Evolutionary conservation across 345 rosid genomes (phyloP).

Genomic region (Tarenaya hassleriana): DNA sequence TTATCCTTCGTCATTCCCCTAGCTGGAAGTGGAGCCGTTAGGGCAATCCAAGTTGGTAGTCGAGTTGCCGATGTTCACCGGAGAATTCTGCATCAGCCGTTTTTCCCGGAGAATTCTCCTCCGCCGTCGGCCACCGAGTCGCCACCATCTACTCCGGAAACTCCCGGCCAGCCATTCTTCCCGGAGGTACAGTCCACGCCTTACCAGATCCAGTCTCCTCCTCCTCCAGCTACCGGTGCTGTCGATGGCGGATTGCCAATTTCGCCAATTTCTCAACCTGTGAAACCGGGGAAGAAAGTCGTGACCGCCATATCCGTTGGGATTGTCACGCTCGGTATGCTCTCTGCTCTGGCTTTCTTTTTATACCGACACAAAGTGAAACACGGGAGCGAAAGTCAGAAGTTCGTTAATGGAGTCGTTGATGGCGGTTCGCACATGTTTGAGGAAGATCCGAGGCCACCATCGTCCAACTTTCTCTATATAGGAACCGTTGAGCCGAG

Average conservation of each 20-base stretch:
- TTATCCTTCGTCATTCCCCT: slow-evolving; percentile 6
- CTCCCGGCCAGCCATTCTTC: slow-evolving; percentile 84
- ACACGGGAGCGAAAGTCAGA: slow-evolving; percentile 55
- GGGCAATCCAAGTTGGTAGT: slow-evolving; percentile 5
- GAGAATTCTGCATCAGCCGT: slow-evolving; percentile 83
- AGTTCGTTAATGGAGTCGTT: slow-evolving; percentile 49
- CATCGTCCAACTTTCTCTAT: slow-evolving; percentile 67
- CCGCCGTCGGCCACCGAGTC: slow-evolving; percentile 41
- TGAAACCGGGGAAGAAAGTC: slow-evolving; percentile 67
- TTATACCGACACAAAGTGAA: slow-evolving; percentile 64
- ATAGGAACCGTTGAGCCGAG: slow-evolving; percentile 87
- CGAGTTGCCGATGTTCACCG: slow-evolving; percentile 26
- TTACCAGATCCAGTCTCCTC: slow-evolving; percentile 49
- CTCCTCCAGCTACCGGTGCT: slow-evolving; percentile 27
- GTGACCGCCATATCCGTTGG: slow-evolving; percentile 88
- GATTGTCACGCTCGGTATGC: slow-evolving; percentile 89
- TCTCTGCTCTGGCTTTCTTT: slow-evolving; percentile 83
- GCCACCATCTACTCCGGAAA: slow-evolving; percentile 42
- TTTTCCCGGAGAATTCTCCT: slow-evolving; percentile 51
- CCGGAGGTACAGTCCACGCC: slow-evolving; percentile 66
- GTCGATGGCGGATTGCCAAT: slow-evolving; percentile 57
- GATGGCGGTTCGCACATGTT: slow-evolving; percentile 34
- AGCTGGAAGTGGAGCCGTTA: neutral
- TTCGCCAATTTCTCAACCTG: slow-evolving; percentile 56
- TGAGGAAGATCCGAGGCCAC: slow-evolving; percentile 51